Percentiles rank a stretch among this genome's conserved stretches.
phyloP scores from a whole-genome alignment of 1,139 yeast genomes.

The Geotrichum cucujoidarum region DNA sequence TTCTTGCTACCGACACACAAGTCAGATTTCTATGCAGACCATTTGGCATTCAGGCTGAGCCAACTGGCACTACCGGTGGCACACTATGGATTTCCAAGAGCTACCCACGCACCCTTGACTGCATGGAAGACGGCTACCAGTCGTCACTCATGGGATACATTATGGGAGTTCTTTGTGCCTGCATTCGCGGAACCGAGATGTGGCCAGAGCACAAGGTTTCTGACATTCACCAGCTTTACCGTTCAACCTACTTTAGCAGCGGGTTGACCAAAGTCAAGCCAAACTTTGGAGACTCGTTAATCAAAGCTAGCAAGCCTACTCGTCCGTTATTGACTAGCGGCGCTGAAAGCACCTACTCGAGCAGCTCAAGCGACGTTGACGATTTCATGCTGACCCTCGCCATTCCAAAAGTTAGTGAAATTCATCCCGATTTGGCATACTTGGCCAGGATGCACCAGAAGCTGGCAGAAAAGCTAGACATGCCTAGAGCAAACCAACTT shows the following conservation, averaged over 20 bases:
- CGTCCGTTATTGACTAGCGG: not conserved
- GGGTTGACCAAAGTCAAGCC: conserved; percentile 3
- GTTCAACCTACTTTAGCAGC: not conserved
- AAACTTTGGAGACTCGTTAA: not conserved
- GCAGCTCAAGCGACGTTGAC: not conserved
- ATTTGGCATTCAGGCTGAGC: not conserved
- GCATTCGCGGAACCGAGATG: conserved; percentile 8
- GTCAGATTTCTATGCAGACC: conserved; percentile 17
- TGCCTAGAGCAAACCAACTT: no score
- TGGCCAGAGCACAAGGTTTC: not conserved
- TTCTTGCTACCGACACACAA: conserved; percentile 17
- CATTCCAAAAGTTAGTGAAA: not conserved
- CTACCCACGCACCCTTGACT: conserved; percentile 6
- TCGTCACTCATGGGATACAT: conserved; percentile 16
- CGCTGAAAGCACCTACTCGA: not conserved
- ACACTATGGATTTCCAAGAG: conserved; percentile 11
- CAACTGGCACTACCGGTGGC: conserved; percentile 16
- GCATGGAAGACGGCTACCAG: not conserved
- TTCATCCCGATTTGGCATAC: not conserved
- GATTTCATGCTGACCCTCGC: not conserved
- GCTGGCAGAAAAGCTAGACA: not conserved
- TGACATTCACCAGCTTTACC: not conserved
- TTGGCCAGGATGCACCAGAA: not conserved
- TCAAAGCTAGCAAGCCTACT: not conserved
- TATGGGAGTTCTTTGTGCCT: conserved; percentile 8